Percentiles rank a stretch among this genome's conserved stretches.
Conservation (phyloP, 352 stramenopile genomes). For the Phytophthora gonapodyides region DNA sequence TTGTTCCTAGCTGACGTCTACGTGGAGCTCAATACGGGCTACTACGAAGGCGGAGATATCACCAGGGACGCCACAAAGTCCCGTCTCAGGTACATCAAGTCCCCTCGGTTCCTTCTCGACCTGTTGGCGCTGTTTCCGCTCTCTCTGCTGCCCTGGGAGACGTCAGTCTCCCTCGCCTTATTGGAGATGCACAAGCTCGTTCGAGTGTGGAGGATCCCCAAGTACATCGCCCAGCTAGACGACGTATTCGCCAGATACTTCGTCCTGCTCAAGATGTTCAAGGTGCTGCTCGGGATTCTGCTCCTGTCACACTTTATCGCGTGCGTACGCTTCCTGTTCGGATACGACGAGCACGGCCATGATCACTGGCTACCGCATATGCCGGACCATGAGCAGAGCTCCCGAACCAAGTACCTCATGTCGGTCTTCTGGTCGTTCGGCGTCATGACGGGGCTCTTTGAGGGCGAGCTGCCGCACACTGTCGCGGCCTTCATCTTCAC, state of each 20-base stretch:
- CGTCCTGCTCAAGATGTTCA: constrained; percentile 70
- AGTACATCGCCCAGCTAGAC: constrained; percentile 59
- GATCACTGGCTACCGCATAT: constrained; percentile 56
- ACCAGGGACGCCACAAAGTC: constrained; percentile 54
- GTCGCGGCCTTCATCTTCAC: constrained; percentile 63
- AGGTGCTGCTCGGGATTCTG: constrained; percentile 54
- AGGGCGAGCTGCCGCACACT: constrained; percentile 59
- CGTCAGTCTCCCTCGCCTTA: constrained; percentile 35
- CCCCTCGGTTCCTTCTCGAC: constrained; percentile 55
- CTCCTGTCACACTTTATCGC: constrained; percentile 62
- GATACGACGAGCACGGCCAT: constrained; percentile 47
- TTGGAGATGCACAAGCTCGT: constrained; percentile 71
- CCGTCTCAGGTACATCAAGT: constrained; percentile 55
- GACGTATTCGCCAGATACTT: constrained; percentile 64
- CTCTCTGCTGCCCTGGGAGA: constrained; percentile 37
- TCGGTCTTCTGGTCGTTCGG: constrained; percentile 70
- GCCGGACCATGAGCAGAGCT: constrained; percentile 19
- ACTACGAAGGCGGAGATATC: constrained; percentile 72
- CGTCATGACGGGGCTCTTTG: constrained; percentile 64
- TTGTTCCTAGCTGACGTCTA: constrained; percentile 64
- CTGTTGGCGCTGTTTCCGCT: constrained; percentile 49
- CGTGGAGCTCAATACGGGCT: constrained; percentile 71
- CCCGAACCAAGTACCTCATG: constrained; percentile 52
- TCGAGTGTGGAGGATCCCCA: constrained; percentile 49
- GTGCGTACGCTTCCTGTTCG: constrained; percentile 62